These are phyloP conservation scores for Wallacemonas sp. DNA, from an alignment of 208 protist genomes.

Conservation along the genomic window DNA sequence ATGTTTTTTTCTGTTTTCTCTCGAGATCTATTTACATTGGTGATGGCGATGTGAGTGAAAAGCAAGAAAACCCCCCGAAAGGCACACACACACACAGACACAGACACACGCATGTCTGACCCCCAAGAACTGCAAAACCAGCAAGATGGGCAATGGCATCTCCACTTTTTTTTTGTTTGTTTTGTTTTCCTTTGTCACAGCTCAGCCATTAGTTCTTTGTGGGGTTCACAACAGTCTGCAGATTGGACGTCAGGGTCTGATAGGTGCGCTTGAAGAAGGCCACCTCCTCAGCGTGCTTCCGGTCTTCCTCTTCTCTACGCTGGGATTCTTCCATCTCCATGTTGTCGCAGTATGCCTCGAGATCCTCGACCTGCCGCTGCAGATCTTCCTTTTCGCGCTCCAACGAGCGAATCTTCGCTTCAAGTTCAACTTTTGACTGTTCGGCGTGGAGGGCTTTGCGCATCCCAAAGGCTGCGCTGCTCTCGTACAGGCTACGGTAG, in stretches of 20 bases:
- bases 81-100: no score
- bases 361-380: constrained; percentile 85
- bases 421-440: constrained; percentile 95
- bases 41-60: no score
- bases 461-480: constrained; percentile 95
- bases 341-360: constrained; percentile 67
- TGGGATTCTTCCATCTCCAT: constrained; percentile 93
- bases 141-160: no score
- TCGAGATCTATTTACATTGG: no score
- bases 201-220: constrained; percentile 49
- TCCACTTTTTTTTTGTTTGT: no score
- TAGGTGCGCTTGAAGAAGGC: constrained; percentile 95
- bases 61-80: no score
- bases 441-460: constrained; percentile 98
- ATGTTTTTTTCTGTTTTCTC: no score
- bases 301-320: constrained; percentile 89
- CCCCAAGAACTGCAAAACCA: no score
- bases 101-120: no score
- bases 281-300: constrained; percentile 97
- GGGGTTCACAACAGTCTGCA: constrained; percentile 89
- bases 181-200: no score
- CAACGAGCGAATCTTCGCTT: constrained; percentile 89
- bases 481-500: constrained; percentile 85
- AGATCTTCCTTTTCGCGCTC: constrained; percentile 95
- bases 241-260: constrained; percentile 93